Conservation (phyloP, 768 basidiomycete genomes). For the Rubroboletus satanas region DNA sequence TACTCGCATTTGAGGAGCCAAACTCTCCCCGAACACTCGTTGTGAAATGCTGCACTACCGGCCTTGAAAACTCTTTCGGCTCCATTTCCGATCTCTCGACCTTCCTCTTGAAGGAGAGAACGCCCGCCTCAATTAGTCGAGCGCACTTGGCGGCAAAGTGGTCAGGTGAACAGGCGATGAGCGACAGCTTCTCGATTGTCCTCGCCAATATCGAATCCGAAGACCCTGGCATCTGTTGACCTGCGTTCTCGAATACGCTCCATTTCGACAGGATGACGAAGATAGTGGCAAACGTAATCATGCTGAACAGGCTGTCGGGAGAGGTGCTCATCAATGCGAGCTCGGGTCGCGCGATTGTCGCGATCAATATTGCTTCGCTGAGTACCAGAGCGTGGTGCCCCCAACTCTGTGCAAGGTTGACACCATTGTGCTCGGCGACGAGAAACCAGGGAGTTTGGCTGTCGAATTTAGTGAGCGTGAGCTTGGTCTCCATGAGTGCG, state of each 20-base stretch:
- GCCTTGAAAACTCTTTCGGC: conserved; percentile 17
- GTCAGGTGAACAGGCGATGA: conserved; percentile 36
- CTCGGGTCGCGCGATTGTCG: conserved; percentile 34
- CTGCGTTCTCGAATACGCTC: conserved; percentile 33
- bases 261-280: conserved; percentile 44
- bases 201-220: conserved; percentile 36
- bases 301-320: conserved; percentile 39
- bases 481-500: conserved; percentile 29
- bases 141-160: conserved; percentile 41
- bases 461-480: conserved; percentile 17
- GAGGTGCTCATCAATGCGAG: conserved; percentile 36
- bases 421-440: conserved; percentile 31
- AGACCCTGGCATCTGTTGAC: conserved; percentile 35
- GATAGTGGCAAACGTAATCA: conserved; percentile 43
- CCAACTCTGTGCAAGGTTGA: conserved; percentile 33
- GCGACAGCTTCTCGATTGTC: conserved; percentile 33
- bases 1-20: conserved; percentile 14
- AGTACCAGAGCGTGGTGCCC: conserved; percentile 37
- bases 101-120: conserved; percentile 30
- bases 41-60: conserved; percentile 22
- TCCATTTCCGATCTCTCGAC: conserved; percentile 22
- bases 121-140: conserved; percentile 36
- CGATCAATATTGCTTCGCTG: conserved; percentile 37
- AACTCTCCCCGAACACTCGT: conserved; percentile 14
- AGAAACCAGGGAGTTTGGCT: conserved; percentile 30